Evolutionary conservation across 495 filamentous ascomycete genomes (phyloP).

Genomic region (Pyrenula massariospora): DNA sequence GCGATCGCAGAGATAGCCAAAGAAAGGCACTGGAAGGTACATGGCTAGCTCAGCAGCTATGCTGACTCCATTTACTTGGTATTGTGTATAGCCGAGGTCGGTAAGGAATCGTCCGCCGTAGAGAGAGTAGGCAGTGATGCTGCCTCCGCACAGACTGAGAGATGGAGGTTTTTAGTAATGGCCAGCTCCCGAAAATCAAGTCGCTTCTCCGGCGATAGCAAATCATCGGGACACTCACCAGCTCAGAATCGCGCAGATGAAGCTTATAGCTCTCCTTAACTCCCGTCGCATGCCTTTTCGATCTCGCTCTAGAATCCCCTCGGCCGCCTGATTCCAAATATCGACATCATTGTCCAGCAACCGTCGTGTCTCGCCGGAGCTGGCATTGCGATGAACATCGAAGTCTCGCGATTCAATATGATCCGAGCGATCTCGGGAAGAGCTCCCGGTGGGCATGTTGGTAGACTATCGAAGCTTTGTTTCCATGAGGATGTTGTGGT

Average conservation of each 20-base stretch:
- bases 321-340: slow-evolving; percentile 48
- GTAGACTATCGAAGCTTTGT: not conserved
- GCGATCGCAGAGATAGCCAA: slow-evolving; percentile 84
- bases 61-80: slow-evolving; percentile 79
- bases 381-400: slow-evolving; percentile 32
- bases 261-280: slow-evolving; percentile 40
- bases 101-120: slow-evolving; percentile 83
- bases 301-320: slow-evolving; percentile 47
- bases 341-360: slow-evolving; percentile 36
- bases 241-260: slow-evolving; percentile 47
- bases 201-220: too few species aligned
- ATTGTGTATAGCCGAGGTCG: slow-evolving; percentile 72
- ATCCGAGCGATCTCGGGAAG: not conserved
- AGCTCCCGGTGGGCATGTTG: not conserved
- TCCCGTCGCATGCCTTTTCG: slow-evolving; percentile 38
- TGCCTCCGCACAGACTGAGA: slow-evolving; percentile 62
- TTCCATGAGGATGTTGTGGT: not conserved
- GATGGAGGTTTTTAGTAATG: not conserved
- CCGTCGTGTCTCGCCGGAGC: slow-evolving; percentile 11
- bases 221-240: slow-evolving; percentile 30
- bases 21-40: slow-evolving; percentile 81
- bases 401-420: slow-evolving; percentile 52
- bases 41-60: slow-evolving; percentile 74
- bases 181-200: too few species aligned
- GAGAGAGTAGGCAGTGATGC: slow-evolving; percentile 77